Conservation (phyloP, 148 eudicot genomes). For the Rhododendron ovatum region DNA sequence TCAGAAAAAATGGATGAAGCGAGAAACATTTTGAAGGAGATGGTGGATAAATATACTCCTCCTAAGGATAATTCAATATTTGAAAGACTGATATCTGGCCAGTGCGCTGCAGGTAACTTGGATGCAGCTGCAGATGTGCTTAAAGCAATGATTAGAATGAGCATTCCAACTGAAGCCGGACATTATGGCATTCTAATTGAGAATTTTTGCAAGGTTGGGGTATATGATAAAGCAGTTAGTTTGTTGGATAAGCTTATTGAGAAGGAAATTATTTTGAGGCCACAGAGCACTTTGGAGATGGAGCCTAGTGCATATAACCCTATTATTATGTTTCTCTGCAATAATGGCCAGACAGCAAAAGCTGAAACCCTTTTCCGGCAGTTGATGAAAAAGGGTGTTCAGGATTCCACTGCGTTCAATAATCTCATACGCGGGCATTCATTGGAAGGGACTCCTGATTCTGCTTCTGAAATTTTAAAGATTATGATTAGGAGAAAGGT, state of each 20-base stretch:
- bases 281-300: conserved; percentile 57
- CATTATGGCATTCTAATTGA: conserved; percentile 83
- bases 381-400: conserved; percentile 84
- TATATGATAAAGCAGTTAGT: conserved; percentile 63
- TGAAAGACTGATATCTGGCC: conserved; percentile 49
- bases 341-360: conserved; percentile 56
- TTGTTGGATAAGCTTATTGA: conserved; percentile 75
- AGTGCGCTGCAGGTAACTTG: conserved; percentile 67
- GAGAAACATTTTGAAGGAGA: conserved; percentile 54
- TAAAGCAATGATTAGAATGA: conserved; percentile 64
- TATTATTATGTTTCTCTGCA: conserved; percentile 66
- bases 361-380: conserved; percentile 83
- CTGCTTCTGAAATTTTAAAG: conserved; percentile 65
- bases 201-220: conserved; percentile 62
- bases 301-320: conserved; percentile 75
- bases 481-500: conserved; percentile 84
- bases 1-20: conserved; percentile 74
- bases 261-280: conserved; percentile 67
- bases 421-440: conserved; percentile 76
- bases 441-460: conserved; percentile 61
- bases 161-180: conserved; percentile 80
- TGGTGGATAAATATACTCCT: conserved; percentile 53
- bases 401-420: conserved; percentile 61
- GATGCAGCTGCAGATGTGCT: conserved; percentile 87
- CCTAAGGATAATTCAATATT: conserved; percentile 73